Evolutionary conservation across 805 yeast species (phyloP), one percentile per base, ranked within the genome.

Genomic region (Spathaspora hagerdaliae): DNA sequence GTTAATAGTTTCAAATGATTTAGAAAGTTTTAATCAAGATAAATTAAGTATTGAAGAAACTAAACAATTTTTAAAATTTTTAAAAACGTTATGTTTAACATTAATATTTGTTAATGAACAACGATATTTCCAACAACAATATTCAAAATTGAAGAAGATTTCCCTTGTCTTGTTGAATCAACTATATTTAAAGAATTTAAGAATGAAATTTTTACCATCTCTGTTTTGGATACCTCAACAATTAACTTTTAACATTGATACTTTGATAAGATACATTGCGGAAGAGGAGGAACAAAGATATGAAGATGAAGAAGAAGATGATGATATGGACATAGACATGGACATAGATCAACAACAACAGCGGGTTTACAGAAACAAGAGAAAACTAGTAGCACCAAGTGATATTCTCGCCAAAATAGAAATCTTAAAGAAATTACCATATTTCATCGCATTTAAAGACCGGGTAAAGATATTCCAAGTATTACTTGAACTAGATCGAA

Each of bases 381-480:
- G 9, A 2, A 38, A 14, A 31, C 45, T 10, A 45, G 41, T 26
- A 9, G n/a, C 10, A 3, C 31, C 48, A 10, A 12, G 13, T 19
- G 61, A 56, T 27, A 48, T 51, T 7, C 11, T 41, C 8, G 47
- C 64, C 1, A 77, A 70, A 48, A 51, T 78, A 19, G 79, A 77
- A 38, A 67, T 91, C 0, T 71, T 87, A 39, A 69, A 77, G 1
- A 75, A 79, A 42, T 67, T 83, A 2, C 97, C 98, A 2, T 92
- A 87, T 58, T 84, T 90, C 67, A 72, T 92, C 6, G 81, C 87
- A 0, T 92, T 92, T 61, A 74, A 76, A 24, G 76, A 78, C 31
- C 72, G 99, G 40, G 97, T 88, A 0, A 76, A 74, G 41, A 70
- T 87, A 1, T 87, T 92, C 58, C 87, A 85, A 49, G 61, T 70